These are phyloP conservation scores for Calocybe cyanea DNA, from an alignment of 768 basidiomycete genomes.

Conservation along the genomic window DNA sequence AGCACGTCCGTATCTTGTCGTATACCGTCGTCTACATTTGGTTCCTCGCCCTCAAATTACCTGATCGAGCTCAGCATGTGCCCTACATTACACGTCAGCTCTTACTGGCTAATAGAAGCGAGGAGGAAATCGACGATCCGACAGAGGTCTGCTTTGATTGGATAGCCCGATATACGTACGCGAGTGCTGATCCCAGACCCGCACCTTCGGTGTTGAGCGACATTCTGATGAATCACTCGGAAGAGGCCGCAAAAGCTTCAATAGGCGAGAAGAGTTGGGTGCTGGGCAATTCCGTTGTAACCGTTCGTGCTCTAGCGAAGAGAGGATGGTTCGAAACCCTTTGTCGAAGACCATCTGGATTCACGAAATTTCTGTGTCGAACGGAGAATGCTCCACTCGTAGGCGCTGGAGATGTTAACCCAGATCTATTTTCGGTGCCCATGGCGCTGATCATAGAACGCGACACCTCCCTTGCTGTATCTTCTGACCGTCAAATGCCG, in stretches of 20 bases:
- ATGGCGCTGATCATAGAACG: conserved; percentile 74
- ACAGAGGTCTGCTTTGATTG: conserved; percentile 98
- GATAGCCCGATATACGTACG: conserved; percentile 92
- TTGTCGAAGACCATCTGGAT: conserved; percentile 84
- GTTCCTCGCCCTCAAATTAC: conserved; percentile 86
- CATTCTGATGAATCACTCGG: conserved; percentile 61
- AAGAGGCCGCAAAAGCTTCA: conserved; percentile 32
- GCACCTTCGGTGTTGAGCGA: conserved; percentile 75
- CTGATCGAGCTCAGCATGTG: conserved; percentile 77
- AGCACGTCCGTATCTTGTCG: conserved; percentile 86
- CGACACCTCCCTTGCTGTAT: conserved; percentile 31
- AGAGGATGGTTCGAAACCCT: conserved; percentile 88
- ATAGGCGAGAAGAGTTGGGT: conserved; percentile 78
- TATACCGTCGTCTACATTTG: conserved; percentile 91
- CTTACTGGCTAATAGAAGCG: conserved; percentile 78
- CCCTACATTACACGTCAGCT: conserved; percentile 85
- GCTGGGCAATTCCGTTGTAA: conserved; percentile 78
- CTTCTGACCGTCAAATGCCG: conserved; percentile 22
- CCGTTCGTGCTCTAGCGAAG: conserved; percentile 67
- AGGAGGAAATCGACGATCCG: conserved; percentile 72
- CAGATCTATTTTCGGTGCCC: conserved; percentile 69
- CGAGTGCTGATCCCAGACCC: conserved; percentile 89
- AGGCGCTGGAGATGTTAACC: conserved; percentile 78
- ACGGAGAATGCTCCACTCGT: conserved; percentile 88
- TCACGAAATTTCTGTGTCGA: conserved; percentile 78